Evolutionary conservation across 78 protist genomes (phyloP), one percentile per base, ranked within the genome.

Genomic region (Mastigamoeba balamuthi): DNA sequence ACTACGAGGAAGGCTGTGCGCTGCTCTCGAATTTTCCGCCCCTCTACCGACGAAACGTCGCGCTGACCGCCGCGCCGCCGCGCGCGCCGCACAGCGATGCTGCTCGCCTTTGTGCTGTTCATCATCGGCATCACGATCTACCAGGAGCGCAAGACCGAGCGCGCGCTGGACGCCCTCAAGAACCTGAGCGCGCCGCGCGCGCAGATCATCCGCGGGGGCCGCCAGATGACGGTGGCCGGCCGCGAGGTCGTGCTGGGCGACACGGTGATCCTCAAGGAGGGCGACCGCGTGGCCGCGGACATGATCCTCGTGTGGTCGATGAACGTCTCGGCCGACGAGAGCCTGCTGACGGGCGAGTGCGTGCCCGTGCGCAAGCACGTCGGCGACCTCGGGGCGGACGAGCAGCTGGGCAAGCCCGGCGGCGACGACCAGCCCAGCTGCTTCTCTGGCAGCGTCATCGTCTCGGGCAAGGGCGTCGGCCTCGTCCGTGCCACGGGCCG

Each of bases 121-220:
- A 48, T 48, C 17, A 48, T 48, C 17, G 58, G 58, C 17, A 48
- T 48, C 58, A 48, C 58, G 33, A 48, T 90, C 25, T 76, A 74
- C 73, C 92, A 90, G 40, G 94, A 90, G 81, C 3, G 2, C 36
- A 71, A 44, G 28, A 88, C 94, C 0, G 94, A 86, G 67, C 29
- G 36, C 27, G 92, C 88, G 23, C 76, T 86, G 10, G 86, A 87
- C 27, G 77, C 82, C 33, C 25, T 83, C 28, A 69, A 66, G 81
- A 4, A 36, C 7, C 63, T 75, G 30, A 7, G 6, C 6, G 44
- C 86, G 0, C 23, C 9, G 28, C 6, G 38, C 23, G 77, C 87
- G 29, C 40, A 27, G 33, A 80, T 79, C 64, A 9, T 73, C 36
- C 76, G 90, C 9, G 74, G 66, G 0, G 58, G 58, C 17, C 17